Percentiles rank a stretch among this genome's conserved stretches.
Evolutionary conservation across 1,284 basidiomycete genomes (phyloP).

Genomic region (Agroathelia rolfsii): DNA sequence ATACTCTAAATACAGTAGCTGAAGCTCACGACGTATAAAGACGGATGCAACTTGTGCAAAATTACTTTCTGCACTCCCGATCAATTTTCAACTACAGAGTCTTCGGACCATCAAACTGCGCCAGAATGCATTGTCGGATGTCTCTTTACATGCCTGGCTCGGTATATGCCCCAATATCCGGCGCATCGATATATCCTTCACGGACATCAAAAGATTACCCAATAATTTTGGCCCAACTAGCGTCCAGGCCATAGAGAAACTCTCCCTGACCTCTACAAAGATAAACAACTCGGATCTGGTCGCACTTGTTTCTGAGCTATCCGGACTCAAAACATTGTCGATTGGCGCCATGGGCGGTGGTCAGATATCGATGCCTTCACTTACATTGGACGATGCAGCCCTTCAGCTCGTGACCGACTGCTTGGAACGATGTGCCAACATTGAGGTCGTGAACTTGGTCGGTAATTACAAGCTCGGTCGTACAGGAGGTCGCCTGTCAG

Average conservation of each 20-base stretch:
- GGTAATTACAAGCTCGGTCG: slow-evolving; percentile 52
- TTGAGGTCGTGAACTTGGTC: slow-evolving; percentile 49
- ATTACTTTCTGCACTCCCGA: slow-evolving; percentile 25
- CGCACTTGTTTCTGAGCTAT: slow-evolving; percentile 27
- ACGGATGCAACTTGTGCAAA: slow-evolving; percentile 46
- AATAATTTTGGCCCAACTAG: slow-evolving; percentile 12
- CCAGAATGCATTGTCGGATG: slow-evolving; percentile 42
- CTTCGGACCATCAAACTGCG: slow-evolving; percentile 50
- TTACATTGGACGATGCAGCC: slow-evolving; percentile 45
- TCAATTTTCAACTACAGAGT: slow-evolving; percentile 23
- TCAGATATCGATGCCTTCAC: slow-evolving; percentile 33
- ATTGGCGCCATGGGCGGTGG: slow-evolving; percentile 52
- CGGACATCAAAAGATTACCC: slow-evolving; percentile 32
- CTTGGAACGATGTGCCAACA: slow-evolving; percentile 24
- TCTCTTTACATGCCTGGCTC: slow-evolving; percentile 32
- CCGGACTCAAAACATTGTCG: slow-evolving; percentile 36
- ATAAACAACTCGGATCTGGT: slow-evolving; percentile 33
- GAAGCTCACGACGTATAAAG: too few species aligned
- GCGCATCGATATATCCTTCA: slow-evolving; percentile 58
- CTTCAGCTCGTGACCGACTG: slow-evolving; percentile 35
- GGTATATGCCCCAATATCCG: slow-evolving; percentile 37
- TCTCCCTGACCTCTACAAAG: slow-evolving; percentile 50
- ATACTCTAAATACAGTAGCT: slow-evolving; percentile 1
- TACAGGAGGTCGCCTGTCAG: slow-evolving; percentile 22
- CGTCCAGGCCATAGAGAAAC: slow-evolving; percentile 36